Percentiles rank a stretch among this genome's conserved stretches.
Conservation (phyloP, 805 yeast genomes). For the Pichia insulana region DNA sequence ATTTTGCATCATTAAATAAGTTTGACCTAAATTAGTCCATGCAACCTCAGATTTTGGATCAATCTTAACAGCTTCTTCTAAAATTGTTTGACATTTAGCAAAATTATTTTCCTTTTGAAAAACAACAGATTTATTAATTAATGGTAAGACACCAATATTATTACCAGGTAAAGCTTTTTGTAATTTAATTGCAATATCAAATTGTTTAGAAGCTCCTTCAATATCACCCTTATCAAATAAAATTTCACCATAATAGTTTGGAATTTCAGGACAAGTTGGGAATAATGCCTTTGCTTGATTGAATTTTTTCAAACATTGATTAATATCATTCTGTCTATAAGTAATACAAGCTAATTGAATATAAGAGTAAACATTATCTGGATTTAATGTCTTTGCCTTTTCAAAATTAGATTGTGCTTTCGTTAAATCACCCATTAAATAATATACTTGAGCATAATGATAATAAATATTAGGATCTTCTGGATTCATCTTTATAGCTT, state of each 20-base stretch:
- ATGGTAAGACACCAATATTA: conserved; percentile 81
- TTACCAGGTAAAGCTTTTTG: conserved; percentile 62
- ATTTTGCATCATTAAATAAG: conserved; percentile 74
- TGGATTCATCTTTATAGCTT: conserved; percentile 63
- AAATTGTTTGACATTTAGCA: conserved; percentile 52
- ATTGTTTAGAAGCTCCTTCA: conserved; percentile 68
- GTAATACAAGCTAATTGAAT: conserved; percentile 90
- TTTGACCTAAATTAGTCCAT: conserved; percentile 83
- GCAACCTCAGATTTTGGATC: conserved; percentile 91
- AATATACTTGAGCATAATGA: conserved; percentile 89
- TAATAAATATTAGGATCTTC: conserved; percentile 76
- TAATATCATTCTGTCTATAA: conserved; percentile 63
- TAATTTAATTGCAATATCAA: conserved; percentile 76
- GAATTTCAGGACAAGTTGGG: conserved; percentile 85
- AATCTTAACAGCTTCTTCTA: conserved; percentile 65
- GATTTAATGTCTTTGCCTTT: conserved; percentile 67
- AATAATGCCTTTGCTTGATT: conserved; percentile 61
- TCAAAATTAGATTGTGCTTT: conserved; percentile 69
- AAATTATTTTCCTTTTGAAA: conserved; percentile 48
- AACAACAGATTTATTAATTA: conserved; percentile 80
- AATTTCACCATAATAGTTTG: conserved; percentile 93
- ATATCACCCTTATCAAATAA: conserved; percentile 72
- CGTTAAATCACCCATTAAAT: conserved; percentile 65
- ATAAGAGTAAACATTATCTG: conserved; percentile 70
- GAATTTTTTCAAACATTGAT: conserved; percentile 54